A percentile compares a stretch with the other conserved stretches of the same genome.
Conservation (phyloP, 495 filamentous ascomycete species). For the Tuber magnatum region DNA sequence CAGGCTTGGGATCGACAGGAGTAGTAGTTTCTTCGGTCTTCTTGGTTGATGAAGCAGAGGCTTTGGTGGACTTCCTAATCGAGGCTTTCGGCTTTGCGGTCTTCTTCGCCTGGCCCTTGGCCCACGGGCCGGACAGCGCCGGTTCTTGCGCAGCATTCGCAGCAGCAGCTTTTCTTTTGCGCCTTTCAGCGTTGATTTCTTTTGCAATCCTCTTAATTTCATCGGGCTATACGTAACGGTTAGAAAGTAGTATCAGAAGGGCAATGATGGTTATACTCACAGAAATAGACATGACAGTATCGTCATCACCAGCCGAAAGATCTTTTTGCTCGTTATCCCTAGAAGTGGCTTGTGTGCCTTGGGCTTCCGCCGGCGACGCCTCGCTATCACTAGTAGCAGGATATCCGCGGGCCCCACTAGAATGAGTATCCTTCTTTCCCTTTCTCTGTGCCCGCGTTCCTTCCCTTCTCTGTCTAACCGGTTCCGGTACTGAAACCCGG, state of each 20-base stretch:
- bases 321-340: background rate
- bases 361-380: background rate
- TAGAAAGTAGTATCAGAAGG: background rate
- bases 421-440: conserved; percentile 1
- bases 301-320: conserved; percentile 22
- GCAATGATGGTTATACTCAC: conserved; percentile 10
- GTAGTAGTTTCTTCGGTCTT: conserved; percentile 17
- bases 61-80: background rate
- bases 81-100: conserved; percentile 8
- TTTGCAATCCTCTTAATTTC: conserved; percentile 39
- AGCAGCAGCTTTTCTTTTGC: conserved; percentile 30
- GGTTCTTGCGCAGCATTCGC: conserved; percentile 4
- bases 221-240: conserved; percentile 25
- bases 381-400: conserved; percentile 2
- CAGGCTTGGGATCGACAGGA: background rate
- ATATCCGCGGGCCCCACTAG: background rate
- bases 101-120: conserved; percentile 7
- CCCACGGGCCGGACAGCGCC: background rate
- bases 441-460: background rate
- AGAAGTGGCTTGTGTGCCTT: background rate
- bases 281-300: conserved; percentile 36
- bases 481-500: conserved; percentile 6
- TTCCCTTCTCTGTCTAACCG: background rate
- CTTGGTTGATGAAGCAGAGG: background rate
- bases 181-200: conserved; percentile 39